phyloP scores from a whole-genome alignment of 805 yeast species.

The Kazachstania africana region DNA sequence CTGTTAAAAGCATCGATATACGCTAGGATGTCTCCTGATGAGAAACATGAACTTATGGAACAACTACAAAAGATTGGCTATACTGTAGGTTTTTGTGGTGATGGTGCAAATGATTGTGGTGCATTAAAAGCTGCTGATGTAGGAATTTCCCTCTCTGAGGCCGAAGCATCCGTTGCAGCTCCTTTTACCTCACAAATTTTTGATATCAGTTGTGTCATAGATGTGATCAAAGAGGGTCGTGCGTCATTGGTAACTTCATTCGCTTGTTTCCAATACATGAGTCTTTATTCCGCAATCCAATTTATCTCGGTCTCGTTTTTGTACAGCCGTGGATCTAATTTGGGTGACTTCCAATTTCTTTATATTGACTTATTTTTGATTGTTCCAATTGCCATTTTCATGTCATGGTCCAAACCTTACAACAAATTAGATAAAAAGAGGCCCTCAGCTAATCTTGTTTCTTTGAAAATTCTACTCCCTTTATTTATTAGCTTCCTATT shows the following conservation, averaged over 20 bases:
- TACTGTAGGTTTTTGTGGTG: slow-evolving; percentile 96
- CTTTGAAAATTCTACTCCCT: slow-evolving; percentile 78
- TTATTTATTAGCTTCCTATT: slow-evolving; percentile 66
- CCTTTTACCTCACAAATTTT: slow-evolving; percentile 89
- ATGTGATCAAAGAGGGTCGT: slow-evolving; percentile 88
- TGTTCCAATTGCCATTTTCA: slow-evolving; percentile 87
- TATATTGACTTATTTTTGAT: slow-evolving; percentile 87
- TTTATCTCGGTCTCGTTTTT: slow-evolving; percentile 77
- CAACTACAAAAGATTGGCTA: slow-evolving; percentile 76
- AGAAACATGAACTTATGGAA: slow-evolving; percentile 89
- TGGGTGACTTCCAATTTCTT: slow-evolving; percentile 93
- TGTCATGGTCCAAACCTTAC: slow-evolving; percentile 94
- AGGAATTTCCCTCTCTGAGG: slow-evolving; percentile 90
- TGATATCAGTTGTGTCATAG: slow-evolving; percentile 85
- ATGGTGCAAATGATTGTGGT: slow-evolving; percentile 99
- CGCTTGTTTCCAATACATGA: slow-evolving; percentile 96
- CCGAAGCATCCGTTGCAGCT: slow-evolving; percentile 97
- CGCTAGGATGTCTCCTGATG: slow-evolving; percentile 99
- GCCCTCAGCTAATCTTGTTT: slow-evolving; percentile 89
- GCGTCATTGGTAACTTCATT: slow-evolving; percentile 91
- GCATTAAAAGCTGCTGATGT: slow-evolving; percentile 97
- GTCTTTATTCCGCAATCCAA: slow-evolving; percentile 92
- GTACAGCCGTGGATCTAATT: slow-evolving; percentile 78
- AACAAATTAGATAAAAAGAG: slow-evolving; percentile 48
- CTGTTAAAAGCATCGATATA: slow-evolving; percentile 65